Conservation (phyloP, 306 rosid genomes). For the Rubus parviflorus region DNA sequence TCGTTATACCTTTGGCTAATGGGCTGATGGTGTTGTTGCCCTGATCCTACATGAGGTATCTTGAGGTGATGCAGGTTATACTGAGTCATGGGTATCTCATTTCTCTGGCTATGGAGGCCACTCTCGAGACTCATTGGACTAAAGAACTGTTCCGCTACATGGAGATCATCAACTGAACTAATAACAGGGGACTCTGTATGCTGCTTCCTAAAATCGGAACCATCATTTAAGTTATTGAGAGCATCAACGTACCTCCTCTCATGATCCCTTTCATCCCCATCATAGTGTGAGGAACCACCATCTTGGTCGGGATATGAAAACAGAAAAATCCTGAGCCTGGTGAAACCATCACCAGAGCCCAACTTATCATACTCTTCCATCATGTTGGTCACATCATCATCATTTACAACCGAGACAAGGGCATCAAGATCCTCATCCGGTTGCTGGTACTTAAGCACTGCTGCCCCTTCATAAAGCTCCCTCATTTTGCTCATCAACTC, state of each 20-base stretch:
- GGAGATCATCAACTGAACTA: constrained; percentile 59
- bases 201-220: constrained; percentile 62
- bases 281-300: constrained; percentile 62
- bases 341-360: constrained; percentile 86
- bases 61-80: constrained; percentile 61
- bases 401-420: constrained; percentile 92
- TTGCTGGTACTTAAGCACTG: constrained; percentile 88
- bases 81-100: constrained; percentile 51
- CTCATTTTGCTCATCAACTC: constrained; percentile 91
- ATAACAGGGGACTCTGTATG: constrained; percentile 56
- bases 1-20: constrained; percentile 72
- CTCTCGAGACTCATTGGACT: constrained; percentile 59
- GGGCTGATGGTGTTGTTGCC: constrained; percentile 66
- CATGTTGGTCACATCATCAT: constrained; percentile 95
- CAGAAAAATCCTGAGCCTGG: constrained; percentile 90
- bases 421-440: constrained; percentile 99
- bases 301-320: constrained; percentile 78
- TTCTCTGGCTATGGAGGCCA: constrained; percentile 75
- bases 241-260: constrained; percentile 98
- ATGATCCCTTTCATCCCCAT: constrained; percentile 77
- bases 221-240: constrained; percentile 81
- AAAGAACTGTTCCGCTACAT: constrained; percentile 53
- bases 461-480: constrained; percentile 79
- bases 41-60: constrained; percentile 55
- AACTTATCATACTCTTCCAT: constrained; percentile 99